phyloP scores from a whole-genome alignment of 495 filamentous ascomycete genomes.

The Bathelium albidoporum region DNA sequence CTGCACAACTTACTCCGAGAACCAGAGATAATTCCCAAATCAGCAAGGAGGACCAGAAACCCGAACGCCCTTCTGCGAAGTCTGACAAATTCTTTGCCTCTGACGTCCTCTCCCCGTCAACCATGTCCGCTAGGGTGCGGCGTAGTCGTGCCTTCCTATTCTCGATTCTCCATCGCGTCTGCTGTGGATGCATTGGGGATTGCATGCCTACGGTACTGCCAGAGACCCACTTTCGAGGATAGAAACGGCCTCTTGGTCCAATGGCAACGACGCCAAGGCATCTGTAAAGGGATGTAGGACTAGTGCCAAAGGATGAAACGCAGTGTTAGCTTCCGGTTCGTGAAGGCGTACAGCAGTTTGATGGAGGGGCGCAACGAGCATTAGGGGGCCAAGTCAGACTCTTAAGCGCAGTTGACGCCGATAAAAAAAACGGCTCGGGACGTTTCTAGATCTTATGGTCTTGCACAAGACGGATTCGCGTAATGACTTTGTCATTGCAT shows the following conservation, averaged over 20 bases:
- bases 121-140: neutral
- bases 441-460: neutral
- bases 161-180: neutral
- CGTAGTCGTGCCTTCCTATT: neutral
- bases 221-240: no score
- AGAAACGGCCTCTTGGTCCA: no score
- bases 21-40: no score
- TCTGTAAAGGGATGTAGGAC: no score
- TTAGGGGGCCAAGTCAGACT: neutral
- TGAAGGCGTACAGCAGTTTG: neutral
- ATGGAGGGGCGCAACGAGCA: neutral
- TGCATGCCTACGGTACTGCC: neutral
- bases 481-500: neutral
- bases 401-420: slow-evolving; percentile 1
- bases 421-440: neutral
- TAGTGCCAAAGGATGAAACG: no score
- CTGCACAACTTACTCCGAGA: no score
- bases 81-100: no score
- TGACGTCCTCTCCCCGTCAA: no score
- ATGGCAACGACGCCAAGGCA: no score
- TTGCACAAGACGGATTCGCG: no score
- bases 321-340: neutral
- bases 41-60: no score
- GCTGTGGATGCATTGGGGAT: neutral
- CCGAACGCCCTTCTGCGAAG: no score